phyloP scores from a whole-genome alignment of 2,329 filamentous ascomycete species.

The Sclerotinia subarctica region DNA sequence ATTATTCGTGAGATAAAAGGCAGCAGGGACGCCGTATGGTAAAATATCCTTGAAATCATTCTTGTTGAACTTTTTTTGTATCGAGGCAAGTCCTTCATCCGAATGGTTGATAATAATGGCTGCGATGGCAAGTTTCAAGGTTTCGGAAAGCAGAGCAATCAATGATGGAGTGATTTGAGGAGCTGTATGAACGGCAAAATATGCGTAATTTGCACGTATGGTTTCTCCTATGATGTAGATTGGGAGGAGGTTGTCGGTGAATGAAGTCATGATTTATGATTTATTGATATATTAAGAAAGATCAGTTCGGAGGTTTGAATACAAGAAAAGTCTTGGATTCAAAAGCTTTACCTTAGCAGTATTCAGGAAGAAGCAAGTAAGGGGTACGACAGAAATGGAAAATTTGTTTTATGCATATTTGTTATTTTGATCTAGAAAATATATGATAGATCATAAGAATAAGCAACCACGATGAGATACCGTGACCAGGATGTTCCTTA shows the following conservation, averaged over 20 bases:
- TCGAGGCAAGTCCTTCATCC: slow-evolving; percentile 15
- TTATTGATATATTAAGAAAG: not conserved
- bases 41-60: slow-evolving; percentile 22
- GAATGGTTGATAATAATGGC: slow-evolving; percentile 22
- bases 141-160: slow-evolving; percentile 27
- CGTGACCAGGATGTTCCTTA: too few relatives aligned
- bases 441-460: not conserved
- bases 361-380: slow-evolving; percentile 1
- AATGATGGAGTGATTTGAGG: slow-evolving; percentile 28
- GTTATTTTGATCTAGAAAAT: not conserved
- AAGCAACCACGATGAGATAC: not conserved
- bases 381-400: not conserved
- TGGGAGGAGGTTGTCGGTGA: slow-evolving; percentile 16
- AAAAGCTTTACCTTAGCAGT: not conserved
- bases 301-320: not conserved
- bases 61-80: not conserved
- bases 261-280: slow-evolving; percentile 10
- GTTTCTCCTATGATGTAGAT: slow-evolving; percentile 26
- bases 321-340: not conserved
- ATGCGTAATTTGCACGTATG: slow-evolving; percentile 30
- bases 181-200: slow-evolving; percentile 27
- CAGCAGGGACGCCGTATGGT: slow-evolving; percentile 29
- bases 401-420: slow-evolving; percentile 1
- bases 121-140: slow-evolving; percentile 27
- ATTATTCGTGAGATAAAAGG: slow-evolving; percentile 29